Evolutionary conservation across 1,284 basidiomycete species (phyloP).

Genomic region (Uromyces viciae-fabae): DNA sequence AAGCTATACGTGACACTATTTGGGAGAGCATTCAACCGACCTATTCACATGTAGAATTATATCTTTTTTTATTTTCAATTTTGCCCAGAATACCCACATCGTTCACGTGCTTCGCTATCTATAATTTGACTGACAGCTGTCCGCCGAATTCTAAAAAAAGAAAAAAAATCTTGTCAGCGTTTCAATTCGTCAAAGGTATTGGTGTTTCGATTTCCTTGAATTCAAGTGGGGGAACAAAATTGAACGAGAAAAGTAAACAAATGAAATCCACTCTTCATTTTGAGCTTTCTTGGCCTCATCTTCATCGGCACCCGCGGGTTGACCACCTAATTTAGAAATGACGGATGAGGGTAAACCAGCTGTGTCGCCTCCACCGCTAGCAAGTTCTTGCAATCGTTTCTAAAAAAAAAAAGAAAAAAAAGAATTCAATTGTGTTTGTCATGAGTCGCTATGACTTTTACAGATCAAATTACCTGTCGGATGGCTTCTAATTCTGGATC

Average conservation of each 20-base stretch:
- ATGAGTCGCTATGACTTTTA: slow-evolving; percentile 3
- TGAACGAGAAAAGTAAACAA: too few species aligned
- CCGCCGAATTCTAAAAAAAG: slow-evolving; percentile 27
- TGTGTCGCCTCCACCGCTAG: background rate
- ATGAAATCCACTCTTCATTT: slow-evolving; percentile 70
- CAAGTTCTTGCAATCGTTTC: slow-evolving; percentile 41
- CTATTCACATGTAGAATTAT: slow-evolving; percentile 1
- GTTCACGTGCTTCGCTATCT: slow-evolving; percentile 41
- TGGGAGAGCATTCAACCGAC: slow-evolving; percentile 17
- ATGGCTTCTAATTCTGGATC: slow-evolving; percentile 55
- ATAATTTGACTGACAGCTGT: slow-evolving; percentile 43
- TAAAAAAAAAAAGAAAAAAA: background rate
- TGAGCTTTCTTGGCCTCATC: slow-evolving; percentile 53
- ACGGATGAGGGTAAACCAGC: slow-evolving; percentile 28
- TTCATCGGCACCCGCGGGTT: slow-evolving; percentile 63
- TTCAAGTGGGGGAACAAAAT: background rate
- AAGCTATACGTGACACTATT: slow-evolving; percentile 79
- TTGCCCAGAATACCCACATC: slow-evolving; percentile 47
- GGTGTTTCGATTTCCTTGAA: background rate
- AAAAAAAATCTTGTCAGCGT: background rate
- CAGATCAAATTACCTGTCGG: slow-evolving; percentile 49
- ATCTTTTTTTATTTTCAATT: background rate
- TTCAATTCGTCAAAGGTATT: background rate
- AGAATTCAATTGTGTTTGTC: background rate
- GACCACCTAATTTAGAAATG: slow-evolving; percentile 36